phyloP scores from a whole-genome alignment of 1,284 basidiomycete genomes.

The Naganishia cerealis region DNA sequence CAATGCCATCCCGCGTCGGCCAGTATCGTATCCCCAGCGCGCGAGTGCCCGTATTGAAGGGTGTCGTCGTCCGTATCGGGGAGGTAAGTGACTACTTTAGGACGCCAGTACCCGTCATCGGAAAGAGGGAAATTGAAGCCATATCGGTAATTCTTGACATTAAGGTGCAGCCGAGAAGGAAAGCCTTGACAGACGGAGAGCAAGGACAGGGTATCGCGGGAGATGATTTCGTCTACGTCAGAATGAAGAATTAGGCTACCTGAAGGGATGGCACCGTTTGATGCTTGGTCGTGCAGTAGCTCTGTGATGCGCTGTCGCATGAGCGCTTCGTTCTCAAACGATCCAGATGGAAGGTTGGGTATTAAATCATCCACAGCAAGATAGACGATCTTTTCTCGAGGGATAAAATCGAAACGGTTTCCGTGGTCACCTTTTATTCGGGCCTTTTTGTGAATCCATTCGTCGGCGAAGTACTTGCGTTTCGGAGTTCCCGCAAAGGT shows the following conservation, averaged over 20 bases:
- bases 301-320: conserved; percentile 45
- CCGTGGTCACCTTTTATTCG: background rate
- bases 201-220: conserved; percentile 61
- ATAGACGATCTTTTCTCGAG: conserved; percentile 35
- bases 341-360: conserved; percentile 41
- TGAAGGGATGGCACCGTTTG: conserved; percentile 8
- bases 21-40: conserved; percentile 59
- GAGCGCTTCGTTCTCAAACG: conserved; percentile 54
- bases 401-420: conserved; percentile 36
- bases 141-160: conserved; percentile 67
- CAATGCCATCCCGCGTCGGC: conserved; percentile 63
- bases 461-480: conserved; percentile 57
- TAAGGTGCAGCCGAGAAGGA: conserved; percentile 63
- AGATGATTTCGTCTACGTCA: conserved; percentile 70
- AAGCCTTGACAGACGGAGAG: conserved; percentile 62
- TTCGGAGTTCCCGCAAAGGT: conserved; percentile 67
- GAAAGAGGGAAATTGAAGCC: conserved; percentile 63
- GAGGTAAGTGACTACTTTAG: conserved; percentile 58
- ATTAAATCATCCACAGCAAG: conserved; percentile 39
- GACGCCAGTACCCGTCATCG: conserved; percentile 59
- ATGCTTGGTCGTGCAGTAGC: conserved; percentile 19
- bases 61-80: conserved; percentile 62
- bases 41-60: conserved; percentile 38
- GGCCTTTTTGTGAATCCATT: conserved; percentile 13
- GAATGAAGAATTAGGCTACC: conserved; percentile 62